Base-by-base conservation (phyloP, 441 rosid genomes). In the Flueggea neowawraea region DNA sequence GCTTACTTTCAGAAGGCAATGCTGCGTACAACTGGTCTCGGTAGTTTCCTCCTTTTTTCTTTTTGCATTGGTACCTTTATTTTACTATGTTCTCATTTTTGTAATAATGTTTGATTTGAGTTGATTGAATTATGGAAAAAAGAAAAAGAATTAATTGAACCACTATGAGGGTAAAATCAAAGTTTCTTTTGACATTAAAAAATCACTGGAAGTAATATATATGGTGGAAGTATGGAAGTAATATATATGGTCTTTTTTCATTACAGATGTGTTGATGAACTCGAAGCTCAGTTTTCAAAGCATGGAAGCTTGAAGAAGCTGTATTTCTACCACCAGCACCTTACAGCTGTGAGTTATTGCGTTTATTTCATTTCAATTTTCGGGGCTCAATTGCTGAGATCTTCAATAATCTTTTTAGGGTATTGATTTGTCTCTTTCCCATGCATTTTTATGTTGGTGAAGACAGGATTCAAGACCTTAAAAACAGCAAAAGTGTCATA, bases 1-100 rank as follows among this genome's bases (percentile, higher is more conserved):
- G 99, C 17, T 83, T 95, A 71, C 77, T 95, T n/a, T 86, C 98
- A n/a, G 99, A 95, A 84, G 99, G 99, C 76, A 95, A 95, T 77
- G 86, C 99, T 55, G 92, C 99, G 39, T 92, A 88, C 78, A 95
- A 84, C 69, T 95, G 99, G 99, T 92, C 97, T 74, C 90, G 99
- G 99, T 95, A 73, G 28, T 22, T 22, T 22, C 28, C 28, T 22
- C 28, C 28, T 22, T 22, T 22, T 22, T 71, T 54, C 59, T 64
- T 51, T 49, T 47, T 36, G 41, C 41, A 36, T 9, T 47, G 50
- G 50, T 12, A 10, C 50, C n/a, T 47, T 3, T 11, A 6, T 43
- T 43, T 43, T 11, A 10, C 5, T 14, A 10, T 10, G 5, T 47
- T 11, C 1, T 11, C 14, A 47, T 47, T 47, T 47, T 22, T 36